Evolutionary conservation across 179 eudicot species (phyloP), one percentile per base, ranked within the genome.

Genomic region (Silene noctiflora): DNA sequence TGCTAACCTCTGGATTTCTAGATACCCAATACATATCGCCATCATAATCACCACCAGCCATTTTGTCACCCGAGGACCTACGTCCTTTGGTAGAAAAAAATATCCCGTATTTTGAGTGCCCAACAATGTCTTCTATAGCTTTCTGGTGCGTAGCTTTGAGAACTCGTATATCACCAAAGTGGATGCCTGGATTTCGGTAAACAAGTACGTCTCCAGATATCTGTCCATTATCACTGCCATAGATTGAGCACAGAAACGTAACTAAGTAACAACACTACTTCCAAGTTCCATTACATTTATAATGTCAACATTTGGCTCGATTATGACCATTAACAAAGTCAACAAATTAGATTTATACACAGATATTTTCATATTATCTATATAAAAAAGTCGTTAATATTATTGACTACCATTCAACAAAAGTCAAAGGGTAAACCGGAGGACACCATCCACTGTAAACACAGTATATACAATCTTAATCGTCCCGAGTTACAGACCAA

Each of bases 21-120:
- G 97, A 93, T 27, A 93, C 91, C 93, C 93, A 93, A 65, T 90
- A 93, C 85, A 77, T 75, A 69, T 93, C 98, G 9, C 98, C 98
- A 82, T 93, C 98, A 78, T 87, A 91, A 78, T 93, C 98, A 69
- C 97, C 96, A 71, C 91, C 92, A 14, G 97, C 98, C 70, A 94
- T 91, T 89, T 94, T 91, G 48, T 84, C 88, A 19, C 83, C 97
- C 62, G 84, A 79, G 6, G 97, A 90, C 76, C 17, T 76, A 1
- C 29, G 29, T 55, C 97, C 98, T 62, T 89, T 86, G 13, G 84
- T 78, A 7, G 96, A 88, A 69, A 94, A 94, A 78, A 94, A 94
- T 64, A 90, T 88, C 27, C 84, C 97, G 78, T 88, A 92, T 72
- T 89, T 94, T 14, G 97, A 83, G 81, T 85, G 86, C 21, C 98